Evolutionary conservation across 176 grass and related monocot species (phyloP).

Genomic region (Tillandsia leiboldiana): DNA sequence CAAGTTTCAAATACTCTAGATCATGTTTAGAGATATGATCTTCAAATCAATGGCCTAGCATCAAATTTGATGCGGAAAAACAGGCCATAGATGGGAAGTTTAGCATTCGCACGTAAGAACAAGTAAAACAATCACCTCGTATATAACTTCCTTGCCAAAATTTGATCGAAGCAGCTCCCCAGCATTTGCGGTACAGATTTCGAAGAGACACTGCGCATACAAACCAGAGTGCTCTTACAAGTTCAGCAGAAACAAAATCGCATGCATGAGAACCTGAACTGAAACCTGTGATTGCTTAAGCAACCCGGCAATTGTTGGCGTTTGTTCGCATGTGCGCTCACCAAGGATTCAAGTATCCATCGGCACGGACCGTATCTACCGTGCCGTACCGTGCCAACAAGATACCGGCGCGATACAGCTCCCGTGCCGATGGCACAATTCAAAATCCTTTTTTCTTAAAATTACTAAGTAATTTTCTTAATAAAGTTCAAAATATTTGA

Average conservation of each 20-base stretch:
- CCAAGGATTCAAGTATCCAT: too few species aligned
- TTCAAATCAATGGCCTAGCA: too few species aligned
- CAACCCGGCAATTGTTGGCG: too few species aligned
- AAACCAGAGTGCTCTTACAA: neutral
- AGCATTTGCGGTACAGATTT: conserved; percentile 53
- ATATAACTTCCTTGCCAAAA: conserved; percentile 79
- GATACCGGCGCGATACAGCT: too few species aligned
- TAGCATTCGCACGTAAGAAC: neutral
- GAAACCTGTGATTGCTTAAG: neutral
- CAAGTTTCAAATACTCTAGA: neutral
- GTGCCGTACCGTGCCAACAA: too few species aligned
- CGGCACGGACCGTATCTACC: too few species aligned
- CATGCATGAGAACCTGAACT: neutral
- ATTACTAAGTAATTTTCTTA: too few species aligned
- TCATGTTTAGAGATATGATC: neutral
- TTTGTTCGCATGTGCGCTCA: too few species aligned
- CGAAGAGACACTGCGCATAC: conserved; percentile 45
- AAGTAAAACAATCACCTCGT: conserved; percentile 40
- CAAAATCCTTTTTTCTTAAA: too few species aligned
- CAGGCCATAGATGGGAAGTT: neutral
- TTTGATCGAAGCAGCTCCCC: conserved; percentile 66
- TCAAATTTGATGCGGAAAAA: neutral
- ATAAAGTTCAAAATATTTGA: too few species aligned
- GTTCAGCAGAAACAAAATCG: neutral
- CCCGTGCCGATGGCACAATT: too few species aligned